Base-by-base conservation (phyloP, 176 grass and related monocot genomes). In the Triticum monococcum region DNA sequence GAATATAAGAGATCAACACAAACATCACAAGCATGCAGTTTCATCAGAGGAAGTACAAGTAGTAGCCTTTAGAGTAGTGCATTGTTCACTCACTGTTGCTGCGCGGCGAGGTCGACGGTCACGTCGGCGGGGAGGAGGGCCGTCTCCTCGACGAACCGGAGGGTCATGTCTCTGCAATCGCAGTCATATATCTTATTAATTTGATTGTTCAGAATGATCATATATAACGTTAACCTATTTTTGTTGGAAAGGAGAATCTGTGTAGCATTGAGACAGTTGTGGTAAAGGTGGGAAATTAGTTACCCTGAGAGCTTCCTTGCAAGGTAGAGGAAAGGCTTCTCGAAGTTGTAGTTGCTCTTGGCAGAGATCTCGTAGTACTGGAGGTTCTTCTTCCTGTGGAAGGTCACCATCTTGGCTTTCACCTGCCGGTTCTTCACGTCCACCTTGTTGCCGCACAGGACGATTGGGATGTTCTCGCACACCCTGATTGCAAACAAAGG, bases 341-440 rank as follows among this genome's bases (percentile, higher is more conserved):
- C 94, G 48, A 96, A 96, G 68, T 93, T 96, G 66, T 96, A 96
- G 79, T 96, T 96, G 78, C 91, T 96, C 89, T 93, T 96, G 20
- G 94, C 94, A n/a, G 94, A 93, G n/a, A 96, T 96, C 54, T 96
- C 94, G 1, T 96, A 93, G 81, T 96, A 96, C 77, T 93, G 94
- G 24, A 93, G 89, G 40, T 79, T 93, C 83, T 96, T 96, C 87
- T 96, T 96, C 87, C 89, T 86, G 60, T 96, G 94, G 68, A 93
- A 95, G 25, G 91, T 93, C 45, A 95, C 94, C 30, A 83, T 63
- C 81, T 93, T 95, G n/a, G 93, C 86, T 81, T 92, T 95, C 40
- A 95, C 90, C 75, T 95, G 88, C 31, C 91, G 78, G 86, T 89
- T 95, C 85, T 95, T 95, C 10, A 95, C 77, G 70, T 95, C 93